Evolutionary conservation across 495 filamentous ascomycete genomes (phyloP), one percentile per base, ranked within the genome.

Genomic region (Penicillium steckii): DNA sequence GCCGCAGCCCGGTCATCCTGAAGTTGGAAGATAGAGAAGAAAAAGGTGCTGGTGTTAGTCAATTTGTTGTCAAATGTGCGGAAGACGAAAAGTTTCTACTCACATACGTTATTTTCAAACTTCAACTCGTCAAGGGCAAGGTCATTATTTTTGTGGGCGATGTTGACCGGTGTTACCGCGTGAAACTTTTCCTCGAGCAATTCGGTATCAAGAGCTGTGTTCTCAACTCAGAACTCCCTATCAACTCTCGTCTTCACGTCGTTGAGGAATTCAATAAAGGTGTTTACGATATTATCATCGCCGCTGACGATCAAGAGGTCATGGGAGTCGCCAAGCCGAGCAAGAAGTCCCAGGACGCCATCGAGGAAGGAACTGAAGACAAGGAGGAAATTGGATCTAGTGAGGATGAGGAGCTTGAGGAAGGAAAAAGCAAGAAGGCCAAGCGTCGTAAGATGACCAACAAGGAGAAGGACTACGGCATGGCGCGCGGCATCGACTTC

Each of bases 81-180:
- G 95, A 97, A 71, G 94, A 97, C 49, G 94, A 97, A 60, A 99
- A 99, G 60, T 99, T 97, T 70, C 76, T 99, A 25, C 76, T 99
- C 19, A 81, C 85, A 18, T 97, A 96, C 62, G 86, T 96, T 46
- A 91, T 97, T 61, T 93, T 97, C 75, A 95, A 95, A 69, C 79
- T 97, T 8, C 89, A 95, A 71, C 73, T 97, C 15, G 85, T 99
- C 66, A 95, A 95, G 68, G 94, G 95, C 35, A 96, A 97, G 67
- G 87, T 85, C 46, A 88, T 99, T 53, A 85, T 97, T 47, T 99
- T 97, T 60, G 95, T 97, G 2, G 86, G 81, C 22, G 93, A 97
- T 56, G 85, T 96, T 46, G 95, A 97, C 66, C 81, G 94, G 49
- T 91, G 88, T 58, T 99, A 99, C 70, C 82, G 95, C 24, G 74